Evolutionary conservation across 371 early-diverging fungal genomes (phyloP), one percentile per base, ranked within the genome.

Genomic region (Dichotomocladium elegans): DNA sequence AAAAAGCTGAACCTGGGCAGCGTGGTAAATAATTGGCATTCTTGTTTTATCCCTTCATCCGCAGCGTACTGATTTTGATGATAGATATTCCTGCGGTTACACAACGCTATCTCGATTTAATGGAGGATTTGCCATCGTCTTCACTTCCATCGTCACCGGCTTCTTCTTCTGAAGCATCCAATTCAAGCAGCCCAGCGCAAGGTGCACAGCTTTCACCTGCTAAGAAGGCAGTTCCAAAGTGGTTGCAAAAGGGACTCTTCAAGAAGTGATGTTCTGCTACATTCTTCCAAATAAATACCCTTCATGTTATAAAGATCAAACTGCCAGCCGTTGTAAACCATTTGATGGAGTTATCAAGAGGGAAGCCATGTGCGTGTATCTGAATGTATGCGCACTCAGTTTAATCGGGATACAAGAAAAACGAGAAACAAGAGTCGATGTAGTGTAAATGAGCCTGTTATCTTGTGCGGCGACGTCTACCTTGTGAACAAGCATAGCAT

Each of bases 181-280:
- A 17, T 17, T 22, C 49, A 24, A 49, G 42, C 15, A 41, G 40
- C 15, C 34, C 53, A 12, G 19, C 31, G 5, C 17, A 24, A 2
- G 28, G 26, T 17, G 6, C 47, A 37, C 19, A 43, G n/a, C n/a
- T n/a, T n/a, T 49, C 52, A 8, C 31, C 57, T 14, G 10, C 51
- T 8, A 48, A 52, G 28, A 42, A 50, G 21, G 14, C 58, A 43
- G 55, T 77, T 9, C 77, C 77, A 27, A 73, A 68, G 55, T 77
- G 77, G 77, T 51, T 77, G 14, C 68, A 73, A 30, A 77, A 77
- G 30, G 77, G 77, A 4, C 29, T 77, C 14, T 77, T 73, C 35
- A 77, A 71, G 51, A 77, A 73, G 56, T 67, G 62, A 25, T 45
- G 9, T 45, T 37, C 6, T 37, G 10, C 40, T 37, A 15, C 22